These are phyloP conservation scores for Daedalea quercina DNA, from an alignment of 768 basidiomycete genomes.

Conservation along the genomic window DNA sequence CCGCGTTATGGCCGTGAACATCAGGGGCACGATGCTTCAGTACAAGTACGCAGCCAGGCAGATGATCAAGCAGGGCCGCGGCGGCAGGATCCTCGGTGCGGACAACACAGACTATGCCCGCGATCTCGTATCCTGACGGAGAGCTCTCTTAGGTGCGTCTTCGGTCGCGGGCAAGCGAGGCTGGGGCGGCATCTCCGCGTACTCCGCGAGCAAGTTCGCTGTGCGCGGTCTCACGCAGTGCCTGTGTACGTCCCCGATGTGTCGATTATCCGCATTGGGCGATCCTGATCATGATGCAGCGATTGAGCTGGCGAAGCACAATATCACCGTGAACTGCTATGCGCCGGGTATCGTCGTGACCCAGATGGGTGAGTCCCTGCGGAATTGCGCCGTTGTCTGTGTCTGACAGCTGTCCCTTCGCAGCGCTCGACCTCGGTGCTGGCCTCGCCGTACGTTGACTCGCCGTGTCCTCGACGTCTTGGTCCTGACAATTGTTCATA, in stretches of 20 bases:
- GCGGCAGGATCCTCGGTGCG: slow-evolving; percentile 32
- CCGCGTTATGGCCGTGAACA: slow-evolving; percentile 24
- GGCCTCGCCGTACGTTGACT: neutral
- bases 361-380: slow-evolving; percentile 7
- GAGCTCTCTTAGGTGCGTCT: slow-evolving; percentile 13
- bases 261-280: neutral
- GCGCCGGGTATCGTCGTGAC: slow-evolving; percentile 20
- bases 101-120: too few species aligned
- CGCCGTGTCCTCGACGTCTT: neutral
- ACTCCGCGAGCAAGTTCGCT: slow-evolving; percentile 20
- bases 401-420: neutral
- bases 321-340: slow-evolving; percentile 23
- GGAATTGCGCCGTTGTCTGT: neutral
- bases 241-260: slow-evolving; percentile 11
- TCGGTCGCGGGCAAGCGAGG: slow-evolving; percentile 1
- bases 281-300: slow-evolving; percentile 7
- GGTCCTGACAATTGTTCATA: neutral
- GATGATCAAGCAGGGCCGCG: slow-evolving; percentile 37
- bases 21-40: slow-evolving; percentile 32
- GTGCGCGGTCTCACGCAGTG: slow-evolving; percentile 19
- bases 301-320: slow-evolving; percentile 13
- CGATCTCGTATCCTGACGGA: too few species aligned
- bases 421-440: neutral
- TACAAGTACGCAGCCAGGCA: slow-evolving; percentile 37
- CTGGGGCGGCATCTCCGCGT: slow-evolving; percentile 6